Evolutionary conservation across 192 early-diverging fungal genomes (phyloP), one percentile per base, ranked within the genome.

Genomic region (Chytriomyces hyalinus): DNA sequence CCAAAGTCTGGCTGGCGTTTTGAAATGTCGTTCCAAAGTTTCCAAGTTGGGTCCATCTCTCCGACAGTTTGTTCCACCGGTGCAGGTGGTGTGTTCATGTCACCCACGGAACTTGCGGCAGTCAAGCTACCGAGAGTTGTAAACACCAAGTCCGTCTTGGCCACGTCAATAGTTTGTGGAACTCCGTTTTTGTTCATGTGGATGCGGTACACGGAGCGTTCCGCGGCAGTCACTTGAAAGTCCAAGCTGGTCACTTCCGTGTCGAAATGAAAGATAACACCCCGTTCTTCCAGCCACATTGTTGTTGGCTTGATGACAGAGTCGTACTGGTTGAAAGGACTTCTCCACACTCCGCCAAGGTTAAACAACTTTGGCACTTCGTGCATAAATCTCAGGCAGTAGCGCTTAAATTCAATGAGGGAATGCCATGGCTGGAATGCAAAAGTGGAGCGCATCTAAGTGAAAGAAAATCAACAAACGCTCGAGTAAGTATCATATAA

Each of bases 371-470:
- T 81, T 8, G 79, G 71, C 6, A 82, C 80, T 68, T 82, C 80
- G 60, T 82, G 80, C 68, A 80, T 61, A 50, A 82, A 82, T 5
- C 80, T 79, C 74, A 82, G 36, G 53, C 70, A 72, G 49, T 72
- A 72, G 7, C 81, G 70, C 53, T 76, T 75, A 46, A 81, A 70
- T 75, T 82, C 81, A 51, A 80, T 73, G 59, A 81, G 57, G 17
- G 79, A 81, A 59, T 82, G 81, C 79, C 81, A 82, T 45, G 81
- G 81, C 73, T 82, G 80, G 57, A 82, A 82, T 1, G 80, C 76
- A 53, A 80, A 80, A 15, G 80, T 72, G 24, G 80, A 73, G 24
- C 77, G 70, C 70, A 72, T 72, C 63, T 65, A 60, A n/a, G 15
- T 8, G 66, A 36, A 36, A 2, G 4, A 36, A 36, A 36, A 36